These are phyloP conservation scores for Blastobotrys raffinosifermentans DNA, from an alignment of 1,139 yeast species.

Conservation along the genomic window DNA sequence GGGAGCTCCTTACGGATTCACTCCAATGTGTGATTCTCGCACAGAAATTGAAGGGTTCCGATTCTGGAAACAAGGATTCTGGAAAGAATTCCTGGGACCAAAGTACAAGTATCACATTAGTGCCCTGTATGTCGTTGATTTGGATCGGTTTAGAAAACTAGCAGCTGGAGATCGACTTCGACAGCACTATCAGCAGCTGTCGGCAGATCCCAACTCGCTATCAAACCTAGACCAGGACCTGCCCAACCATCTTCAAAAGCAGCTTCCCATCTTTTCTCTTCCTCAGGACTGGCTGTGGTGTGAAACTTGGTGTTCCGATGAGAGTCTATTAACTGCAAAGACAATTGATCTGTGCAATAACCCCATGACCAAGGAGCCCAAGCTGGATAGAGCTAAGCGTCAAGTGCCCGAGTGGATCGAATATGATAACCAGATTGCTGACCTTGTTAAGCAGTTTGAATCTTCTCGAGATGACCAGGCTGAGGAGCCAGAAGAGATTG, in stretches of 20 bases:
- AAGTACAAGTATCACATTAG: constrained; percentile 65
- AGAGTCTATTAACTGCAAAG: constrained; percentile 52
- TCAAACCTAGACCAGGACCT: constrained; percentile 87
- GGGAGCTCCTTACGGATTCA: constrained; percentile 78
- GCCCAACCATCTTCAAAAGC: constrained; percentile 74
- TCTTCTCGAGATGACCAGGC: constrained; percentile 5
- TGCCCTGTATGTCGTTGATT: constrained; percentile 77
- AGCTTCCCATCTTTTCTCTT: constrained; percentile 61
- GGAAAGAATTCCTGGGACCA: constrained; percentile 61
- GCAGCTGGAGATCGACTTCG: constrained; percentile 77
- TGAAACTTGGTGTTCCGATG: constrained; percentile 87
- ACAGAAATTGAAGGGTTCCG: constrained; percentile 77
- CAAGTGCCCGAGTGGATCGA: constrained; percentile 71
- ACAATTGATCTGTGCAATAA: constrained; percentile 81
- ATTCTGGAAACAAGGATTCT: constrained; percentile 93
- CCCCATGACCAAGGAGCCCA: constrained; percentile 73
- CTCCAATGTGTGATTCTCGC: constrained; percentile 84
- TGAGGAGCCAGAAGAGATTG: neutral
- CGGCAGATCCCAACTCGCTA: constrained; percentile 73
- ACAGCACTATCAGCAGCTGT: constrained; percentile 77
- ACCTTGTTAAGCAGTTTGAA: constrained; percentile 24
- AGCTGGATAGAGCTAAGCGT: constrained; percentile 65
- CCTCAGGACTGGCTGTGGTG: constrained; percentile 91
- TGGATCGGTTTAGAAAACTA: constrained; percentile 54
- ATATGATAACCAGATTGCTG: constrained; percentile 52